These are phyloP conservation scores for Aspergillus arachidicola DNA, from an alignment of 2,329 filamentous ascomycete genomes.

Conservation along the genomic window DNA sequence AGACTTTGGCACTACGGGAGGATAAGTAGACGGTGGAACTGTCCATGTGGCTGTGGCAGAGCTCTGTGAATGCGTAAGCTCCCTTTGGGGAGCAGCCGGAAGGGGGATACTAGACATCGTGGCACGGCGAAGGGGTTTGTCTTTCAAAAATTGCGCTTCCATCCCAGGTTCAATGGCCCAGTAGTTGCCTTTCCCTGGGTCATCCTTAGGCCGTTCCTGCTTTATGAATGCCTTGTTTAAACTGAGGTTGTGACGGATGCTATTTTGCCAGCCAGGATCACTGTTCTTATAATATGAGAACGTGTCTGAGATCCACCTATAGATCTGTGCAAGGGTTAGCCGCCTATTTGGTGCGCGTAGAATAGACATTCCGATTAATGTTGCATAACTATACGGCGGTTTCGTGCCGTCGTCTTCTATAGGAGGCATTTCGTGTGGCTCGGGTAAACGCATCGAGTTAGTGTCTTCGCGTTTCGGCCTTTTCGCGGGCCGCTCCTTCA, in stretches of 20 bases:
- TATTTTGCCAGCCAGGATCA: conserved; percentile 97
- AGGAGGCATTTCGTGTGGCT: conserved; percentile 76
- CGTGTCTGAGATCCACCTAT: conserved; percentile 98
- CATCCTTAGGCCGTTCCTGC: conserved; percentile 92
- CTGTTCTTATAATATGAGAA: conserved; percentile 83
- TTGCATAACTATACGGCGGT: conserved; percentile 89
- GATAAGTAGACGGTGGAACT: conserved; percentile 32
- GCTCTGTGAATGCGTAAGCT: conserved; percentile 33
- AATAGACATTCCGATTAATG: conserved; percentile 95
- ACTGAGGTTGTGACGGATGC: conserved; percentile 96
- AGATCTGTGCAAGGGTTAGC: conserved; percentile 90
- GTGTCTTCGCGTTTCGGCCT: conserved; percentile 65
- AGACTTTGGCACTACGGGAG: conserved; percentile 23
- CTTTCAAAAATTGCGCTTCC: conserved; percentile 86
- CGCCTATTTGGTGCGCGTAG: conserved; percentile 79
- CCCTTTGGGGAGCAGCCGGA: conserved; percentile 34
- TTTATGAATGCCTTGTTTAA: conserved; percentile 97
- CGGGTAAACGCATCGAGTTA: conserved; percentile 58
- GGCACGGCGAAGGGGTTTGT: conserved; percentile 64
- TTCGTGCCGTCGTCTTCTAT: conserved; percentile 87
- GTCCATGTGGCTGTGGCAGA: conserved; percentile 38
- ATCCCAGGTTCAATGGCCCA: conserved; percentile 92
- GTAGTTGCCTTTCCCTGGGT: conserved; percentile 96
- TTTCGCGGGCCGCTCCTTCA: conserved; percentile 71
- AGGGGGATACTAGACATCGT: conserved; percentile 49